Conservation (phyloP, 352 stramenopile genomes). For the Blastocystis sp. region DNA sequence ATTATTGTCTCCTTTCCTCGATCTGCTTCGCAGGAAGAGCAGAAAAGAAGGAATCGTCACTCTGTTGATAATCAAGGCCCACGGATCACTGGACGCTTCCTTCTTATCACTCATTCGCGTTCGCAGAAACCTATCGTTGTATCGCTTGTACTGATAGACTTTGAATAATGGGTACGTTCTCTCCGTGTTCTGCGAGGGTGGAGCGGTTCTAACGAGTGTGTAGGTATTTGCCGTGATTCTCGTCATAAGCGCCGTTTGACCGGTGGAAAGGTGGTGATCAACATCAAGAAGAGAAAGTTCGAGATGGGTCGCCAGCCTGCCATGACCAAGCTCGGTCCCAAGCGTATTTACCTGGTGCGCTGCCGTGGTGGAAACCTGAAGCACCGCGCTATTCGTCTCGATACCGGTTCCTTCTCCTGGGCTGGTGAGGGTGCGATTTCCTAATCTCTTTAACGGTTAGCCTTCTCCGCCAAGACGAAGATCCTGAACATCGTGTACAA, state of each 20-base stretch:
- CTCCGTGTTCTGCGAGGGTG: slow-evolving; percentile 72
- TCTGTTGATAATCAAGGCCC: not conserved
- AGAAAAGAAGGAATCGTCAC: not conserved
- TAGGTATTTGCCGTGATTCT: slow-evolving; percentile 70
- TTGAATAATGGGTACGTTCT: slow-evolving; percentile 40
- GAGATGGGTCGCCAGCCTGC: slow-evolving; percentile 93
- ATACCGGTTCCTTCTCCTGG: slow-evolving; percentile 99
- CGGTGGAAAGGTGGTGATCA: slow-evolving; percentile 61
- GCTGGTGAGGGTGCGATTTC: slow-evolving; percentile 82
- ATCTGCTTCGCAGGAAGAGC: not conserved
- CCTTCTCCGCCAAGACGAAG: slow-evolving; percentile 93
- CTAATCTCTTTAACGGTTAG: slow-evolving; percentile 69
- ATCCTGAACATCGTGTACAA: slow-evolving; percentile 99
- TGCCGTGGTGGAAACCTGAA: slow-evolving; percentile 44
- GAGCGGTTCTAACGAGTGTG: not conserved
- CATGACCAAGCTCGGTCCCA: slow-evolving; percentile 96
- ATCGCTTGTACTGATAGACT: slow-evolving; percentile 51
- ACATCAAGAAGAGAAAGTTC: slow-evolving; percentile 78
- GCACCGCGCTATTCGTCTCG: slow-evolving; percentile 78
- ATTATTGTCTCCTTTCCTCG: not conserved
- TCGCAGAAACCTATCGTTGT: slow-evolving; percentile 20
- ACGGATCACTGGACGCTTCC: slow-evolving; percentile 5
- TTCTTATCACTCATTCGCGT: not conserved
- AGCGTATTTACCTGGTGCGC: slow-evolving; percentile 79
- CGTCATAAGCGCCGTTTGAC: slow-evolving; percentile 65